A percentile compares a stretch with the other conserved stretches of the same genome.
These are phyloP conservation scores for Pythium oligandrum DNA, from an alignment of 352 stramenopile species.

Conservation along the genomic window DNA sequence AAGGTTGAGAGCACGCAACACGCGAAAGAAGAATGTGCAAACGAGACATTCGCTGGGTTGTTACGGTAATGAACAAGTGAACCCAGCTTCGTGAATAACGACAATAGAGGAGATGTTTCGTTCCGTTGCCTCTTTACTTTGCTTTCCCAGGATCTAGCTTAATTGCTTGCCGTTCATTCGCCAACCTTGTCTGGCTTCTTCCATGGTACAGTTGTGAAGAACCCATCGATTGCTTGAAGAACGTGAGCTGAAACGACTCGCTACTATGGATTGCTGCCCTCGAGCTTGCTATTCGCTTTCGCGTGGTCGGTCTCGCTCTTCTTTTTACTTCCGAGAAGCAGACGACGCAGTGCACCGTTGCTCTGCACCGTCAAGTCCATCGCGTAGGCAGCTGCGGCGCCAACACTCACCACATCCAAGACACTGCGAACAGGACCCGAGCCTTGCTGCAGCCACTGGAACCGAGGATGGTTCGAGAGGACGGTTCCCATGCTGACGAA, in stretches of 20 bases:
- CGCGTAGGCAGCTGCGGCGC: conserved; percentile 31
- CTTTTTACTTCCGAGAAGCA: conserved; percentile 5
- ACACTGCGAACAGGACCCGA: conserved; percentile 21
- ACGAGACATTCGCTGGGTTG: no score
- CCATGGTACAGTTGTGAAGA: not conserved
- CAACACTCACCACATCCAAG: conserved; percentile 33
- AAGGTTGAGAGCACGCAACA: no score
- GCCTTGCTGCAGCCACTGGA: conserved; percentile 34
- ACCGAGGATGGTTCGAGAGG: conserved; percentile 14
- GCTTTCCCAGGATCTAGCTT: not conserved
- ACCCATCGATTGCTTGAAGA: no score
- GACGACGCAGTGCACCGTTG: conserved; percentile 6
- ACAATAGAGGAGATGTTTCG: no score
- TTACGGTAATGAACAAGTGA: no score
- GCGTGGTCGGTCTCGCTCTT: not conserved
- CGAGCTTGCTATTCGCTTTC: not conserved
- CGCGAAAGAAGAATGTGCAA: no score
- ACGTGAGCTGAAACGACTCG: no score
- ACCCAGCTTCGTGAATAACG: no score
- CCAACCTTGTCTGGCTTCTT: not conserved
- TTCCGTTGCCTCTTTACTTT: no score
- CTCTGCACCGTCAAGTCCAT: conserved; percentile 16
- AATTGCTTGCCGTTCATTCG: not conserved
- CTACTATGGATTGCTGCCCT: no score
- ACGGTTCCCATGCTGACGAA: conserved; percentile 50